phyloP scores from a whole-genome alignment of 495 filamentous ascomycete species.

The Hypoxylon cercidicola region DNA sequence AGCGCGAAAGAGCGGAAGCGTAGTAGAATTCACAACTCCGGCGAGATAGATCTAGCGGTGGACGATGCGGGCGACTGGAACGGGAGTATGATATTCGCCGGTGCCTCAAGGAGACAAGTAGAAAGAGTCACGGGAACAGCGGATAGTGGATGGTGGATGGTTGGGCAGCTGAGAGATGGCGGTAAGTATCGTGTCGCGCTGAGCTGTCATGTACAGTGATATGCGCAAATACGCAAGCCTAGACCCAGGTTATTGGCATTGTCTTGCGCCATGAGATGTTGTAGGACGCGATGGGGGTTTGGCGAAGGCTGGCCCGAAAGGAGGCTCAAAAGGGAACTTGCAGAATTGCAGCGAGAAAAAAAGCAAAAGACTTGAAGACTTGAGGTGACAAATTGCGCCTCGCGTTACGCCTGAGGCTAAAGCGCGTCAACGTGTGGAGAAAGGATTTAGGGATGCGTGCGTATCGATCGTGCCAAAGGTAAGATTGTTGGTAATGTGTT shows the following conservation, averaged over 20 bases:
- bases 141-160: slow-evolving; percentile 34
- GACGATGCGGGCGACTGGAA: slow-evolving; percentile 8
- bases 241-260: slow-evolving; percentile 16
- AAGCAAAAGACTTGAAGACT: slow-evolving; percentile 1
- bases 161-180: slow-evolving; percentile 35
- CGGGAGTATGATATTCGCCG: slow-evolving; percentile 20
- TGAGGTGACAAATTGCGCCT: slow-evolving; percentile 40
- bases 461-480: slow-evolving; percentile 24
- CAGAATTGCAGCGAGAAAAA: slow-evolving; percentile 4
- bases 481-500: background rate
- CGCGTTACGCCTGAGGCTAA: slow-evolving; percentile 41
- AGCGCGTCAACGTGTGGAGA: slow-evolving; percentile 40
- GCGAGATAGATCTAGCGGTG: slow-evolving; percentile 28
- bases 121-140: slow-evolving; percentile 29
- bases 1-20: slow-evolving; percentile 37
- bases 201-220: slow-evolving; percentile 38
- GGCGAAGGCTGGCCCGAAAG: slow-evolving; percentile 20
- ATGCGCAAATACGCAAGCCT: slow-evolving; percentile 27
- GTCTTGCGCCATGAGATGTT: slow-evolving; percentile 17
- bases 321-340: slow-evolving; percentile 33
- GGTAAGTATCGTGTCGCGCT: slow-evolving; percentile 39
- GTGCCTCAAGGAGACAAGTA: slow-evolving; percentile 18
- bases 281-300: slow-evolving; percentile 22
- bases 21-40: slow-evolving; percentile 6
- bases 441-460: slow-evolving; percentile 3